Conservation (phyloP, 1,139 yeast genomes). For the Kurtzmaniella quercitrusa region DNA sequence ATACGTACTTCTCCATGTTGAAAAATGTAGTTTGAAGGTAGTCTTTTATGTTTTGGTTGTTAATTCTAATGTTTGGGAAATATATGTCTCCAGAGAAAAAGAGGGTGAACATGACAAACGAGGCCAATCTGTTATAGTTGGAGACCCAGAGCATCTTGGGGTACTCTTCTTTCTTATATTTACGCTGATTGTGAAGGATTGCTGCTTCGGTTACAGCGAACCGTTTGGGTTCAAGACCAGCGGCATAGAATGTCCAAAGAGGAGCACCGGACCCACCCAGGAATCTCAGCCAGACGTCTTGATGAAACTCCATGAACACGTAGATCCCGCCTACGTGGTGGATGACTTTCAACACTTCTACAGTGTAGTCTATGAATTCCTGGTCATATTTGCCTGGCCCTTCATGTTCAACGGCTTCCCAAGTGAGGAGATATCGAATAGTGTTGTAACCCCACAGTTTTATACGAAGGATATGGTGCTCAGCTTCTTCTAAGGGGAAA, state of each 20-base stretch:
- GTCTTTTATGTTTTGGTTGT: slow-evolving; percentile 74
- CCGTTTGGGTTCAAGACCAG: slow-evolving; percentile 76
- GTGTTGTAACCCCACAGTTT: slow-evolving; percentile 81
- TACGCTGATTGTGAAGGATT: slow-evolving; percentile 55
- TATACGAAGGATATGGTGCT: slow-evolving; percentile 60
- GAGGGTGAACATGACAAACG: slow-evolving; percentile 78
- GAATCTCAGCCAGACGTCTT: slow-evolving; percentile 90
- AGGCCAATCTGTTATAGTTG: slow-evolving; percentile 72
- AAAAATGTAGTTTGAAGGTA: slow-evolving; percentile 66
- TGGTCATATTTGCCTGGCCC: slow-evolving; percentile 86
- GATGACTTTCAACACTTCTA: slow-evolving; percentile 55
- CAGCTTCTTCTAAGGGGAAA: slow-evolving; percentile 70
- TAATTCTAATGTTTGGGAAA: slow-evolving; percentile 68
- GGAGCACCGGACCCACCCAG: slow-evolving; percentile 98
- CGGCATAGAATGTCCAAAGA: slow-evolving; percentile 92
- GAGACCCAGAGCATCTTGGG: slow-evolving; percentile 95
- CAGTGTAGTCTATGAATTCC: slow-evolving; percentile 68
- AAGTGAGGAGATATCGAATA: slow-evolving; percentile 71
- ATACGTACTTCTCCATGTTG: slow-evolving; percentile 50
- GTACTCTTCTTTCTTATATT: slow-evolving; percentile 35
- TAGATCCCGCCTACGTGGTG: slow-evolving; percentile 68
- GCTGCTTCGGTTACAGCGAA: slow-evolving; percentile 72
- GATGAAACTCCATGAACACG: slow-evolving; percentile 85
- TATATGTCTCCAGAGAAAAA: slow-evolving; percentile 73
- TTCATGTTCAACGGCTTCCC: slow-evolving; percentile 90